Conservation (phyloP, 805 yeast species). For the Candida vartiovaarae region DNA sequence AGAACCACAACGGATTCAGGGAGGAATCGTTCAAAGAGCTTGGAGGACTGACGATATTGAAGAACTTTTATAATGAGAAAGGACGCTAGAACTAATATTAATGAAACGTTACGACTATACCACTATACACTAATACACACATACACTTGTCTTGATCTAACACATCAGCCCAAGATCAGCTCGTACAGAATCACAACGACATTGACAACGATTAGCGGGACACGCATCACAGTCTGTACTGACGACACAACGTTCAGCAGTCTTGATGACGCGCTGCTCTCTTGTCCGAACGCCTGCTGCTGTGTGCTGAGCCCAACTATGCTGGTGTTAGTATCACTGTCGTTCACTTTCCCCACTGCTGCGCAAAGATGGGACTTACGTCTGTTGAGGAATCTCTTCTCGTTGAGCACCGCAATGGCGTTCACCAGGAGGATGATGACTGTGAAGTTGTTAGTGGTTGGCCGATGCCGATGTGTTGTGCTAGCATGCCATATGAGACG, state of each 20-base stretch:
- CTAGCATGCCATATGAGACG: neutral
- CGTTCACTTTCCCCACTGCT: too few relatives aligned
- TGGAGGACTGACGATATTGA: slow-evolving; percentile 11
- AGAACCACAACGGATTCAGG: slow-evolving; percentile 8
- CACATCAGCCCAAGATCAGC: slow-evolving; percentile 50
- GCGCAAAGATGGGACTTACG: slow-evolving; percentile 14
- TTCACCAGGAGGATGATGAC: slow-evolving; percentile 51
- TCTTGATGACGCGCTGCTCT: slow-evolving; percentile 47
- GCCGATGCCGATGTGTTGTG: too few relatives aligned
- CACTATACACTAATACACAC: neutral
- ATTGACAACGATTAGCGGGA: slow-evolving; percentile 67
- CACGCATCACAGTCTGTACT: slow-evolving; percentile 65
- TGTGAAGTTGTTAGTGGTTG: neutral
- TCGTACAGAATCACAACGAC: slow-evolving; percentile 63
- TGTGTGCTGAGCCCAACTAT: slow-evolving; percentile 34
- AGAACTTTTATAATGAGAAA: slow-evolving; percentile 8
- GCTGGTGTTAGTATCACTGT: slow-evolving; percentile 1
- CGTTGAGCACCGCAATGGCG: slow-evolving; percentile 72
- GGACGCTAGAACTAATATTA: too few relatives aligned
- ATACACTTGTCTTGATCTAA: neutral
- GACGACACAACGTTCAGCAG: slow-evolving; percentile 64
- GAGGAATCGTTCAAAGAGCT: slow-evolving; percentile 7
- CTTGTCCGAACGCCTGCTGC: slow-evolving; percentile 38
- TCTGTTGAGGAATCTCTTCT: slow-evolving; percentile 70
- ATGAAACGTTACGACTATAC: neutral